These are phyloP conservation scores for Cadophora malorum DNA, from an alignment of 2,329 filamentous ascomycete genomes.

Conservation along the genomic window DNA sequence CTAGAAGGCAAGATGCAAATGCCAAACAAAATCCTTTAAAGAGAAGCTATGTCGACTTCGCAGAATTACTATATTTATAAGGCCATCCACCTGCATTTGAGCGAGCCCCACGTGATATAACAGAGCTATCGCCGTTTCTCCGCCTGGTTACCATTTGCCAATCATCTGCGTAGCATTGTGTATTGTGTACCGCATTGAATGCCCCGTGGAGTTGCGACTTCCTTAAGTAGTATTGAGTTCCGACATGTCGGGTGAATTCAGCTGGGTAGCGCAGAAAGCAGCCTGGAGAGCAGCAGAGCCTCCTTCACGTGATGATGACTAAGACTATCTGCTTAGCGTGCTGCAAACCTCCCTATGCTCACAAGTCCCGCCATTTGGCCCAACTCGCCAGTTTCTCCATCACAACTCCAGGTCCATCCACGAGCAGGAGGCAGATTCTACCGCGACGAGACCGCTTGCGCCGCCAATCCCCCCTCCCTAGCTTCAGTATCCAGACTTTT, in stretches of 20 bases:
- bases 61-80: no score
- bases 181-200: no score
- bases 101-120: no score
- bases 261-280: no score
- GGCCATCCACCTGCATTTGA: no score
- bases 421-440: constrained; percentile 20
- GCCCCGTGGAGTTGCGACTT: no score
- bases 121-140: no score
- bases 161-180: no score
- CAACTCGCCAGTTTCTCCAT: constrained; percentile 18
- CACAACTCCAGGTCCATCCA: constrained; percentile 25
- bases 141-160: no score
- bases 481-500: constrained; percentile 23
- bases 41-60: no score
- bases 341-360: constrained; percentile 1
- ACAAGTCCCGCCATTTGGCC: not conserved
- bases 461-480: constrained; percentile 28
- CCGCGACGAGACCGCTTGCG: constrained; percentile 35
- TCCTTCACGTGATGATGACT: constrained; percentile 15
- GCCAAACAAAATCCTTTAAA: no score
- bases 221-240: no score
- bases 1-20: not conserved
- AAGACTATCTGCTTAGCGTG: constrained; percentile 14
- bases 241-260: not conserved
- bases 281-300: not conserved